phyloP scores from a whole-genome alignment of 805 yeast genomes.

The Metschnikowia reukaufii region DNA sequence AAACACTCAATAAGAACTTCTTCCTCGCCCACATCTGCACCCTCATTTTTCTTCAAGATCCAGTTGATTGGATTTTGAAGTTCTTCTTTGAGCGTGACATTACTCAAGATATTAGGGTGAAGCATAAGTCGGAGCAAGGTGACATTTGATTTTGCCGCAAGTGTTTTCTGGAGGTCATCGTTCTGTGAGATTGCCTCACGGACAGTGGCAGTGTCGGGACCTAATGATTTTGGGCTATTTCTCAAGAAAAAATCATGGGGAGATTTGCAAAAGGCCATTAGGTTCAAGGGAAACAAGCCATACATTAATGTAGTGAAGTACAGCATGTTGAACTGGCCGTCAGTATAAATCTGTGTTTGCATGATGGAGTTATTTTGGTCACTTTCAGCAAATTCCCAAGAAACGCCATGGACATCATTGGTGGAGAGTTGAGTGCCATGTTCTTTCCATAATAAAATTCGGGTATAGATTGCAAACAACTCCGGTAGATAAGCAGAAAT shows the following conservation, averaged over 20 bases:
- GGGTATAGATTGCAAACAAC: constrained; percentile 44
- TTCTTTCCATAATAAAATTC: constrained; percentile 27
- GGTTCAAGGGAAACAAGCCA: constrained; percentile 56
- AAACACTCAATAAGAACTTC: constrained; percentile 23
- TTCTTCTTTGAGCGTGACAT: constrained; percentile 26
- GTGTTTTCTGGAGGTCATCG: not conserved
- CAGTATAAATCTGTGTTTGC: constrained; percentile 19
- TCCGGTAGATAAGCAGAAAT: constrained; percentile 37
- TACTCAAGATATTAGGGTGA: constrained; percentile 48
- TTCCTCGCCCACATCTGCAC: constrained; percentile 18
- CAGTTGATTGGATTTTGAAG: constrained; percentile 22
- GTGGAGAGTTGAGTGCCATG: constrained; percentile 1
- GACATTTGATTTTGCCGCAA: not conserved
- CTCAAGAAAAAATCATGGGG: constrained; percentile 38
- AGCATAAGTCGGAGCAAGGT: constrained; percentile 31
- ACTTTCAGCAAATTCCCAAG: constrained; percentile 23
- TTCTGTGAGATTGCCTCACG: not conserved
- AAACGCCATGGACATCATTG: not conserved
- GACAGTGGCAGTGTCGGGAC: constrained; percentile 14
- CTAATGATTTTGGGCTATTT: constrained; percentile 19
- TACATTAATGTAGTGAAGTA: constrained; percentile 51
- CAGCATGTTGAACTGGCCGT: constrained; percentile 26
- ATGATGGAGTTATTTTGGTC: constrained; percentile 12
- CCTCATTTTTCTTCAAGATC: constrained; percentile 18
- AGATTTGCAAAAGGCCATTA: constrained; percentile 41